phyloP scores from a whole-genome alignment of 192 early-diverging fungal genomes.

The Hyaloraphidium curvatum region DNA sequence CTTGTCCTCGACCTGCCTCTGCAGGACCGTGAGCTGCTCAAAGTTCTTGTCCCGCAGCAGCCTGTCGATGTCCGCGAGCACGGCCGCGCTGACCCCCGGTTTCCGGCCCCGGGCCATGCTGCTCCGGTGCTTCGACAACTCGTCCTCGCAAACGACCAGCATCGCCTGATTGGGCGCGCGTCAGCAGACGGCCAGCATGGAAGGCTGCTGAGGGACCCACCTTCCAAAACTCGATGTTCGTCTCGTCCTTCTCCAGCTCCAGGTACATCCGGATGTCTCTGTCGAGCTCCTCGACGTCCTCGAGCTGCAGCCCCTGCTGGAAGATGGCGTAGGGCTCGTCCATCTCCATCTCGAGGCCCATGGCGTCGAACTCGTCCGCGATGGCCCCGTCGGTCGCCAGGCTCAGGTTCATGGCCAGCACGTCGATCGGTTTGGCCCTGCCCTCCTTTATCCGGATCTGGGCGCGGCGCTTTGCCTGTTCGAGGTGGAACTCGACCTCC shows the following conservation, averaged over 20 bases:
- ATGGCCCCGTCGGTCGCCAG: slow-evolving; percentile 46
- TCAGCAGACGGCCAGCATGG: not conserved
- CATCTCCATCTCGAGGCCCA: slow-evolving; percentile 64
- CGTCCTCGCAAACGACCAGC: slow-evolving; percentile 59
- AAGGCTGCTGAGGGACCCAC: not conserved
- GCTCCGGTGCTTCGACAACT: slow-evolving; percentile 23
- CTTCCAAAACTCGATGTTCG: slow-evolving; percentile 70
- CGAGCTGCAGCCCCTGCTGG: slow-evolving; percentile 35
- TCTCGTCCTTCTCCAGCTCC: slow-evolving; percentile 53
- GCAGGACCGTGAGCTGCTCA: slow-evolving; percentile 46
- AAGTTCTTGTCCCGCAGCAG: slow-evolving; percentile 57
- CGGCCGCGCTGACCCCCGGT: slow-evolving; percentile 15
- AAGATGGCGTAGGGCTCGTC: slow-evolving; percentile 77
- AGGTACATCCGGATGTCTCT: slow-evolving; percentile 80
- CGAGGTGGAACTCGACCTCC: slow-evolving; percentile 83
- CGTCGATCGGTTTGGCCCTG: slow-evolving; percentile 77
- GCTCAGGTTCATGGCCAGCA: slow-evolving; percentile 74
- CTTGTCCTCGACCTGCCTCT: slow-evolving; percentile 54
- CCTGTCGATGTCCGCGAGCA: slow-evolving; percentile 40
- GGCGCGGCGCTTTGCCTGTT: slow-evolving; percentile 76
- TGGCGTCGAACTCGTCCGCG: slow-evolving; percentile 46
- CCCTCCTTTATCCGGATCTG: slow-evolving; percentile 80
- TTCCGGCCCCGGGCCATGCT: not conserved
- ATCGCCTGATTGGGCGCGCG: slow-evolving; percentile 22
- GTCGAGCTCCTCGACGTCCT: slow-evolving; percentile 58